A percentile compares a stretch with the other conserved stretches of the same genome.
Evolutionary conservation across 1,284 basidiomycete genomes (phyloP).

Genomic region (Boletus semigastroideus): DNA sequence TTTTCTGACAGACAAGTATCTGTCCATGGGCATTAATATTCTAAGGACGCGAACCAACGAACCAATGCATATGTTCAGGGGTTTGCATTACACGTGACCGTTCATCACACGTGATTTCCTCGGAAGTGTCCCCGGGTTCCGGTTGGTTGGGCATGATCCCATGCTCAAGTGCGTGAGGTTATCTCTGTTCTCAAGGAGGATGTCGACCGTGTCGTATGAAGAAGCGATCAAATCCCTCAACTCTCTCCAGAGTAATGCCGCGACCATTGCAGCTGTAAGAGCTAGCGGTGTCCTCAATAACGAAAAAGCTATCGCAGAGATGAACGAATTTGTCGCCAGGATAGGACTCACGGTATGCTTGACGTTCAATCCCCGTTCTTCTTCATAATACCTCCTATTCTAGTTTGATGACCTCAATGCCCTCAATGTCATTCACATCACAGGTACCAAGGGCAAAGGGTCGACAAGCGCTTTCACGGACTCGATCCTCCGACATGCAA

Average conservation of each 20-base stretch:
- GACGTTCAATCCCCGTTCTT: conserved; percentile 1
- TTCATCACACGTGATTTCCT: not conserved
- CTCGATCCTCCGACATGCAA: conserved; percentile 65
- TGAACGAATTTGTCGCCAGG: conserved; percentile 85
- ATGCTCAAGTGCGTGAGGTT: conserved; percentile 11
- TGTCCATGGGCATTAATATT: conserved; percentile 38
- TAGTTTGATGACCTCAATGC: conserved; percentile 72
- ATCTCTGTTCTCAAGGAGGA: conserved; percentile 32
- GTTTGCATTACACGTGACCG: conserved; percentile 15
- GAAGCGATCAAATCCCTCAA: conserved; percentile 90
- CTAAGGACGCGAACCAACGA: not conserved
- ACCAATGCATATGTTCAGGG: conserved; percentile 19
- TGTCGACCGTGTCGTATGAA: conserved; percentile 56
- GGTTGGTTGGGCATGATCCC: not conserved
- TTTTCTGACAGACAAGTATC: conserved; percentile 39
- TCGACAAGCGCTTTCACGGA: conserved; percentile 94
- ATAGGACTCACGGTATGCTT: conserved; percentile 79
- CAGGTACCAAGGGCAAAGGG: conserved; percentile 99
- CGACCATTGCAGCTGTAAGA: conserved; percentile 81
- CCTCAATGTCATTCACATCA: conserved; percentile 94
- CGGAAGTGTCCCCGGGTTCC: not conserved
- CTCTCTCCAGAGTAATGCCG: conserved; percentile 92
- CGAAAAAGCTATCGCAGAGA: conserved; percentile 81
- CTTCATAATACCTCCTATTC: conserved; percentile 4
- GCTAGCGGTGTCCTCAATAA: conserved; percentile 73